phyloP scores from a whole-genome alignment of 495 filamentous ascomycete species.

The Neurospora africana region DNA sequence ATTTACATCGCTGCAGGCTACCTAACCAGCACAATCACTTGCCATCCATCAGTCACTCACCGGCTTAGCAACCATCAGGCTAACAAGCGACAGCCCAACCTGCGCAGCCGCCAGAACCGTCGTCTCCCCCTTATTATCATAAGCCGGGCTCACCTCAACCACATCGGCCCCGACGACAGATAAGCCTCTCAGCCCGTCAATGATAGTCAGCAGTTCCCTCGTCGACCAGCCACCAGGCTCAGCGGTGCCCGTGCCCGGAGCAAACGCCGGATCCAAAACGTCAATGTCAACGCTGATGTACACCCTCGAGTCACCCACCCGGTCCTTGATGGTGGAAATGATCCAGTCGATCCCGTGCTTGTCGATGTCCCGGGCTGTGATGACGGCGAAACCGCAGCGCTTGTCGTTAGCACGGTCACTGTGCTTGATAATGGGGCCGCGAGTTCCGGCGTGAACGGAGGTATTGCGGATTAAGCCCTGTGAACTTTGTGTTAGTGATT shows the following conservation, averaged over 20 bases:
- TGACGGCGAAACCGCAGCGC: slow-evolving; percentile 69
- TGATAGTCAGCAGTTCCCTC: slow-evolving; percentile 47
- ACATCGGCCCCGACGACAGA: slow-evolving; percentile 73
- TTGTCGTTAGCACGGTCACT: slow-evolving; percentile 75
- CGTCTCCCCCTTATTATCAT: slow-evolving; percentile 58
- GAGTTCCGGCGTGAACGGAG: slow-evolving; percentile 80
- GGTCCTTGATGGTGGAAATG: slow-evolving; percentile 60
- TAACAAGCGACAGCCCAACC: slow-evolving; percentile 23
- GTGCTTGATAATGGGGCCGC: slow-evolving; percentile 58
- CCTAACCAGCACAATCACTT: not conserved
- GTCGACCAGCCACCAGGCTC: slow-evolving; percentile 85
- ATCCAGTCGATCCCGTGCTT: slow-evolving; percentile 61
- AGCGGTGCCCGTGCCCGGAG: slow-evolving; percentile 61
- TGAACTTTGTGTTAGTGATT: slow-evolving; percentile 11
- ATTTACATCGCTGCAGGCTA: not conserved
- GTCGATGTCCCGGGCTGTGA: slow-evolving; percentile 78
- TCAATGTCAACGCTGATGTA: slow-evolving; percentile 88
- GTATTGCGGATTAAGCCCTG: slow-evolving; percentile 70
- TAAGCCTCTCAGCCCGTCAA: slow-evolving; percentile 48
- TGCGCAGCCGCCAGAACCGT: slow-evolving; percentile 58
- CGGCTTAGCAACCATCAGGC: slow-evolving; percentile 28
- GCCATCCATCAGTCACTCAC: slow-evolving; percentile 4
- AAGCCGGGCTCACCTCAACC: slow-evolving; percentile 63
- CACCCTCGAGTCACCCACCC: slow-evolving; percentile 64
- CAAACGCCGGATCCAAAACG: slow-evolving; percentile 65